Base-by-base conservation (phyloP, 768 basidiomycete species). In the Mycena indigotica region DNA sequence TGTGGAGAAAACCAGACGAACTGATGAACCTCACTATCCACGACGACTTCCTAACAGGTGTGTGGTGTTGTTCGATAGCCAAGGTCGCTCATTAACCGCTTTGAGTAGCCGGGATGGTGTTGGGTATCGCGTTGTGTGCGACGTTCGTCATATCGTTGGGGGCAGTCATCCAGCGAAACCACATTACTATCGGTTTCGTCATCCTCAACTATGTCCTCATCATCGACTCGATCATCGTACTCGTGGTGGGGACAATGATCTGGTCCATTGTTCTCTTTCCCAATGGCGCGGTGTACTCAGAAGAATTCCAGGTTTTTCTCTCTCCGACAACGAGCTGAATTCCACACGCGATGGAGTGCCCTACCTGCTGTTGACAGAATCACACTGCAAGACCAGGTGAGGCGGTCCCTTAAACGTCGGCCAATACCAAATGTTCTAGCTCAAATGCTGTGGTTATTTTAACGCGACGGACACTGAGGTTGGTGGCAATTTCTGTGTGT, bases 381-480 rank as follows among this genome's bases (percentile, higher is more conserved):
- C 35, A 66, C 73, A 16, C 70, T 95, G 26, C 94, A 96, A 72
- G 85, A 95, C 64, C 72, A 79, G 79, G 93, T 92, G 61, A 58
- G 80, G 72, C 17, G 8, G 25, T 6, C 26, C 15, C 12, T 13
- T 38, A 23, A 25, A 23, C 23, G 5, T 41, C 2, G 32, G 24
- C 17, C 26, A 21, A n/a, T 48, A 51, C 49, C 32, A 53, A 65
- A 38, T 38, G 24, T 46, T 52, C n/a, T 56, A 95, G 93, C 78
- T 93, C 64, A 70, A 73, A 55, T 95, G 94, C 74, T 96, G 94
- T 65, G 94, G 94, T 17, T 96, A 93, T 72, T 89, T 89, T 68
- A 83, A 83, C 61, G 83, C 83, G 21, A 83, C 82, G 2, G 82
- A 88, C 57, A 62, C 76, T 3, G 79, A 80, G 29, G 84, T 80